Percentiles rank a stretch among this genome's conserved stretches.
Evolutionary conservation across 2,329 filamentous ascomycete genomes (phyloP).

Genomic region (Fusarium oxysporum): DNA sequence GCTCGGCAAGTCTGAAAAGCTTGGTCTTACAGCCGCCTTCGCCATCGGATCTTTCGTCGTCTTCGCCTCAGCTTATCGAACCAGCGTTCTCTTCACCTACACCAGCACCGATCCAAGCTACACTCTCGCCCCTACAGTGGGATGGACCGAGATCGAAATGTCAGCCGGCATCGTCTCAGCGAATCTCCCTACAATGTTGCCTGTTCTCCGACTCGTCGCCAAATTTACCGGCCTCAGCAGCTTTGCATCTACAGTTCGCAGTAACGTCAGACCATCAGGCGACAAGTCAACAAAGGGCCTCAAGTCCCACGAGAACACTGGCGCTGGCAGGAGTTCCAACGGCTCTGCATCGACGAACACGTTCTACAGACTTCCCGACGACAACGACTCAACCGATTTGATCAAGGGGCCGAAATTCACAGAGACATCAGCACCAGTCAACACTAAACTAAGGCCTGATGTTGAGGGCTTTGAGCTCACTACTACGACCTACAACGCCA

Average conservation of each 20-base stretch:
- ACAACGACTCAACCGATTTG: constrained; percentile 43
- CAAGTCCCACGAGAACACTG: constrained; percentile 12
- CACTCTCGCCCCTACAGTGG: constrained; percentile 58
- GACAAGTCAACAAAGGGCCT: constrained; percentile 35
- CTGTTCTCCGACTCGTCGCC: constrained; percentile 54
- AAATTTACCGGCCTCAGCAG: constrained; percentile 55
- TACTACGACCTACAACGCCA: constrained; percentile 48
- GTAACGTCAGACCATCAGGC: constrained; percentile 30
- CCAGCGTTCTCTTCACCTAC: constrained; percentile 60
- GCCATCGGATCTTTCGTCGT: constrained; percentile 60
- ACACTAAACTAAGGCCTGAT: constrained; percentile 48
- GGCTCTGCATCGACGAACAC: constrained; percentile 28
- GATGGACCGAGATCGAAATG: constrained; percentile 63
- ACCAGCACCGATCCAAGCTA: constrained; percentile 55
- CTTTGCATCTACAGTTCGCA: constrained; percentile 26
- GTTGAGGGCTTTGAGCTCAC: constrained; percentile 48
- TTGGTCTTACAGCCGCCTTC: constrained; percentile 59
- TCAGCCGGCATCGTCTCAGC: constrained; percentile 64
- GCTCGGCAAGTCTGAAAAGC: constrained; percentile 55
- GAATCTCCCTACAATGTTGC: constrained; percentile 64
- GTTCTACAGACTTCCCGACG: constrained; percentile 52
- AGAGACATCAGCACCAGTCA: not conserved
- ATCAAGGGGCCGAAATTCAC: constrained; percentile 27
- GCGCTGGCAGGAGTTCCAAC: constrained; percentile 1
- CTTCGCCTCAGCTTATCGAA: constrained; percentile 62